Conservation (phyloP, 441 rosid genomes). For the Bruguiera hainesii region DNA sequence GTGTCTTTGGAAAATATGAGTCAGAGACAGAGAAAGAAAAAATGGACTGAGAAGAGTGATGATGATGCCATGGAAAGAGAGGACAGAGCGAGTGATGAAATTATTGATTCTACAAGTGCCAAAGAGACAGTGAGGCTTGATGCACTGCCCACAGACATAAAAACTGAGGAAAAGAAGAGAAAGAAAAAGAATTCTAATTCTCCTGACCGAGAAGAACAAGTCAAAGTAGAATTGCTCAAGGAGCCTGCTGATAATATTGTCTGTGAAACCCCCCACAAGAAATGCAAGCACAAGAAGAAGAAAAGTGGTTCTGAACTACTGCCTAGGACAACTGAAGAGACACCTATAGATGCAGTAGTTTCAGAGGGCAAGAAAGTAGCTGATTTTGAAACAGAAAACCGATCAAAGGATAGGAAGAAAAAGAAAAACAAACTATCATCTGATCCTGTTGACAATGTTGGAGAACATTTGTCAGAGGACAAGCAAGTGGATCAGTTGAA, state of each 20-base stretch:
- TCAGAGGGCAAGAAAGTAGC: slow-evolving; percentile 16
- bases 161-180: slow-evolving; percentile 31
- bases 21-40: slow-evolving; percentile 24
- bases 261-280: slow-evolving; percentile 18
- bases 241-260: slow-evolving; percentile 18
- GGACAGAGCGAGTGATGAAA: slow-evolving; percentile 14
- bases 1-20: background rate
- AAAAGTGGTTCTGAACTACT: slow-evolving; percentile 22
- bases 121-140: slow-evolving; percentile 10
- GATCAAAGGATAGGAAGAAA: slow-evolving; percentile 35
- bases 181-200: slow-evolving; percentile 27
- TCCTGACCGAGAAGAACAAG: slow-evolving; percentile 20
- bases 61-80: background rate
- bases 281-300: slow-evolving; percentile 35
- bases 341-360: slow-evolving; percentile 2
- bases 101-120: slow-evolving; percentile 8
- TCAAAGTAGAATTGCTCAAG: slow-evolving; percentile 11
- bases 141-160: slow-evolving; percentile 14
- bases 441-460: slow-evolving; percentile 14
- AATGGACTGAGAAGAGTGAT: slow-evolving; percentile 21
- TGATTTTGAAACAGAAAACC: slow-evolving; percentile 14
- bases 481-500: background rate
- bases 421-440: slow-evolving; percentile 33
- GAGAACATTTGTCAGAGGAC: too few species aligned
- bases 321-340: slow-evolving; percentile 2